phyloP scores from a whole-genome alignment of 176 grass and related monocot genomes.

The Carex parvula region DNA sequence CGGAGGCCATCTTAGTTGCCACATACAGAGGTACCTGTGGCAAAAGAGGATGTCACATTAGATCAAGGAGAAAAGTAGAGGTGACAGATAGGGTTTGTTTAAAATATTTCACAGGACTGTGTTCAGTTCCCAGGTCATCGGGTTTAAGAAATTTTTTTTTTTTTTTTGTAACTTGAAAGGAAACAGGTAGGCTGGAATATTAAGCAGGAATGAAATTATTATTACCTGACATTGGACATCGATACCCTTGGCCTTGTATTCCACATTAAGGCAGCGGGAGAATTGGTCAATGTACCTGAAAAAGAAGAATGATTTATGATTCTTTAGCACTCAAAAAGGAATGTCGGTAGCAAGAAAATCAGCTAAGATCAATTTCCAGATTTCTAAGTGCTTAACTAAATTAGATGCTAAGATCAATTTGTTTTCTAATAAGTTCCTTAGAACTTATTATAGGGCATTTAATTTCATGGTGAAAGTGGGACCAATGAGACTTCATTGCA shows the following conservation, averaged over 20 bases:
- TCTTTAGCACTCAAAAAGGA: neutral
- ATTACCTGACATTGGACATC: constrained; percentile 92
- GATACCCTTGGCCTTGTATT: constrained; percentile 90
- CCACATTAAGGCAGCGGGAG: constrained; percentile 78
- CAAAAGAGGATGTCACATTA: neutral
- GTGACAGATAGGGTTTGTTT: neutral
- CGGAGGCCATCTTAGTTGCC: constrained; percentile 88
- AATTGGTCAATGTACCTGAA: constrained; percentile 85
- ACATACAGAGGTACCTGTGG: constrained; percentile 80
- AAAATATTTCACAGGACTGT: neutral
- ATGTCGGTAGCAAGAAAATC: neutral
- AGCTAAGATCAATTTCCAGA: neutral
- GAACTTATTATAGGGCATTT: too few species aligned
- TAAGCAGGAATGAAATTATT: constrained; percentile 16
- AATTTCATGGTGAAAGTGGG: neutral
- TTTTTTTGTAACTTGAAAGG: constrained; percentile 10
- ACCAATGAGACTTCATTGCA: neutral
- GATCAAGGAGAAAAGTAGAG: neutral
- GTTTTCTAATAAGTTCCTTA: too few species aligned
- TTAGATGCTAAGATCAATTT: neutral
- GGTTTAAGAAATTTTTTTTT: neutral
- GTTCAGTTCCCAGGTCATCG: neutral
- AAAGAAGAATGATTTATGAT: neutral
- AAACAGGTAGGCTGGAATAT: neutral
- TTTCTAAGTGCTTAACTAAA: neutral